These are phyloP conservation scores for Populus simonii DNA, from an alignment of 345 rosid species.

Conservation along the genomic window DNA sequence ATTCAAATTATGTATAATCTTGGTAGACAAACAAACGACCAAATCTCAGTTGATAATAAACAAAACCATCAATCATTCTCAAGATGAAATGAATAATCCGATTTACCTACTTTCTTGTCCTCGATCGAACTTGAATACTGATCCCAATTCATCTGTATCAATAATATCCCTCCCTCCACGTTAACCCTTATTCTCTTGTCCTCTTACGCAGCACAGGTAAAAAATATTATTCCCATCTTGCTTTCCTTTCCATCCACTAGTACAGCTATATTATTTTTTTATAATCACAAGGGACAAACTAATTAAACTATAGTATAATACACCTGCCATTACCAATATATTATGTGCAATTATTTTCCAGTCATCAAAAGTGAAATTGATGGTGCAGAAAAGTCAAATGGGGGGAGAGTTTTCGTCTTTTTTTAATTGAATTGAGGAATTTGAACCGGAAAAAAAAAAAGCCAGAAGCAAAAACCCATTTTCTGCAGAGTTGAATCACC, in stretches of 20 bases:
- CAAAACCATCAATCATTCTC: conserved; percentile 49
- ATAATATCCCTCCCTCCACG: conserved; percentile 17
- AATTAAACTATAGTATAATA: neutral
- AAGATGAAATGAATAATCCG: conserved; percentile 21
- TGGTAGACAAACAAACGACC: conserved; percentile 25
- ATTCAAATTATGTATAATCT: conserved; percentile 10
- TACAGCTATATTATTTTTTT: conserved; percentile 7
- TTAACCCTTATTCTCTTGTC: conserved; percentile 26
- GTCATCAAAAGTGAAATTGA: conserved; percentile 10
- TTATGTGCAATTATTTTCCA: conserved; percentile 13
- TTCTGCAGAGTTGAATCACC: too few relatives aligned
- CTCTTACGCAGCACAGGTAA: conserved; percentile 11
- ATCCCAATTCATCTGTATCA: conserved; percentile 47
- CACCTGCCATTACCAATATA: neutral
- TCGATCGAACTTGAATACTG: conserved; percentile 30
- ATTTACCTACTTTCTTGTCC: neutral
- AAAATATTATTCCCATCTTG: conserved; percentile 24
- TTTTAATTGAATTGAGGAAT: neutral
- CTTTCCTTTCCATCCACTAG: conserved; percentile 35
- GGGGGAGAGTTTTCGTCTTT: neutral
- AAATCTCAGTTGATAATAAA: conserved; percentile 52
- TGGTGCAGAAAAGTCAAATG: conserved; percentile 8
- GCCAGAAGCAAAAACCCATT: too few relatives aligned
- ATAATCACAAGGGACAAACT: neutral
- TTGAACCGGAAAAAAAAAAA: neutral